A percentile compares a stretch with the other conserved stretches of the same genome.
Evolutionary conservation across 176 grass and related monocot species (phyloP).

Genomic region (Aegilops sharonensis): DNA sequence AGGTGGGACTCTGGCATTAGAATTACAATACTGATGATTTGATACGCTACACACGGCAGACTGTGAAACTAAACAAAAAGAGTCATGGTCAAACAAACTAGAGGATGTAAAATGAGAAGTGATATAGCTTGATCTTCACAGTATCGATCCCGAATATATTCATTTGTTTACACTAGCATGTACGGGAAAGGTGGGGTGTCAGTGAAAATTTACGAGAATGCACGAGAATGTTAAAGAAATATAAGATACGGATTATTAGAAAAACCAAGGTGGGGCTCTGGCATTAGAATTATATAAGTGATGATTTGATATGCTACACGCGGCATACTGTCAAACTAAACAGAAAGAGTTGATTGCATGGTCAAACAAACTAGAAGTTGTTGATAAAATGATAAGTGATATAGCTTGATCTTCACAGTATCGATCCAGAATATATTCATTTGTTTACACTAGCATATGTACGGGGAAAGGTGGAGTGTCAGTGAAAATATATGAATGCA

Average conservation of each 20-base stretch:
- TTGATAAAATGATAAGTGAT: not conserved
- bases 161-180: slow-evolving; percentile 1
- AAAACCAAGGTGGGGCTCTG: slow-evolving; percentile 9
- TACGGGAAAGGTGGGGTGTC: slow-evolving; percentile 5
- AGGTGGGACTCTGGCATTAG: slow-evolving; percentile 12
- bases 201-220: not conserved
- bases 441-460: slow-evolving; percentile 2
- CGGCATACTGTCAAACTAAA: not conserved
- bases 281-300: slow-evolving; percentile 11
- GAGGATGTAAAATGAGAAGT: slow-evolving; percentile 3
- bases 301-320: slow-evolving; percentile 5
- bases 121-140: not conserved
- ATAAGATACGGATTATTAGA: no score
- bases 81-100: slow-evolving; percentile 25
- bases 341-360: not conserved
- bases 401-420: slow-evolving; percentile 3
- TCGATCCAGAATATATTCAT: not conserved
- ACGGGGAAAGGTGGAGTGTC: slow-evolving; percentile 7
- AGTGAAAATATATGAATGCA: not conserved
- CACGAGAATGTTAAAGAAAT: not conserved
- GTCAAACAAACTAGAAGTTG: slow-evolving; percentile 32
- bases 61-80: not conserved
- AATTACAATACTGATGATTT: slow-evolving; percentile 1
- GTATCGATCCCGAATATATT: not conserved
- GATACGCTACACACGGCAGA: not conserved